These are phyloP conservation scores for Suillus paluster DNA, from an alignment of 768 basidiomycete species.

Conservation along the genomic window DNA sequence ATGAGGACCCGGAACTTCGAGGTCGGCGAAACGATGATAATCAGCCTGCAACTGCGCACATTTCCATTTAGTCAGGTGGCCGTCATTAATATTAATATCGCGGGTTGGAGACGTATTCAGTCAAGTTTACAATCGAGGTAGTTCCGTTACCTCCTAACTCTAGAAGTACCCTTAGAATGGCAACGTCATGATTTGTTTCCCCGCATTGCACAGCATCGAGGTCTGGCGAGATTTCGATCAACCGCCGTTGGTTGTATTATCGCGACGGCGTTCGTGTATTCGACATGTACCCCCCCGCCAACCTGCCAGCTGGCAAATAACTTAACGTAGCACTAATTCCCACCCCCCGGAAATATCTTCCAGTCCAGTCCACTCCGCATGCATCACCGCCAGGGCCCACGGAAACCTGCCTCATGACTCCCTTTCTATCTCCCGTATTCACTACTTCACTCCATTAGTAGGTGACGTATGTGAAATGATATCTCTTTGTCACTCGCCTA, in stretches of 20 bases:
- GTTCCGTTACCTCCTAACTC: slow-evolving; percentile 6
- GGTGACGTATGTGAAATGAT: slow-evolving; percentile 6
- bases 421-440: slow-evolving; percentile 2
- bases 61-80: neutral
- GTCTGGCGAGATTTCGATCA: neutral
- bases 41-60: neutral
- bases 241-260: neutral
- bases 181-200: neutral
- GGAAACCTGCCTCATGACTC: neutral
- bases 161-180: neutral
- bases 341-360: neutral
- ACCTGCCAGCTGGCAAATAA: slow-evolving; percentile 1
- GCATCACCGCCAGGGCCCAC: neutral
- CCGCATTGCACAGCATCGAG: slow-evolving; percentile 6
- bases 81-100: slow-evolving; percentile 6
- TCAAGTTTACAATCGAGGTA: neutral
- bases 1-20: neutral
- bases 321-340: neutral
- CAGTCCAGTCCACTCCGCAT: neutral
- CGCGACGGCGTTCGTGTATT: neutral
- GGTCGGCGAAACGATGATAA: neutral
- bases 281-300: neutral
- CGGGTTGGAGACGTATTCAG: neutral
- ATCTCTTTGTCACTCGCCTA: slow-evolving; percentile 3
- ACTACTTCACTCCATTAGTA: slow-evolving; percentile 5